Evolutionary conservation across 169 alveolate genomes (phyloP), one percentile per base, ranked within the genome.

Genomic region (Eimeria maxima): DNA sequence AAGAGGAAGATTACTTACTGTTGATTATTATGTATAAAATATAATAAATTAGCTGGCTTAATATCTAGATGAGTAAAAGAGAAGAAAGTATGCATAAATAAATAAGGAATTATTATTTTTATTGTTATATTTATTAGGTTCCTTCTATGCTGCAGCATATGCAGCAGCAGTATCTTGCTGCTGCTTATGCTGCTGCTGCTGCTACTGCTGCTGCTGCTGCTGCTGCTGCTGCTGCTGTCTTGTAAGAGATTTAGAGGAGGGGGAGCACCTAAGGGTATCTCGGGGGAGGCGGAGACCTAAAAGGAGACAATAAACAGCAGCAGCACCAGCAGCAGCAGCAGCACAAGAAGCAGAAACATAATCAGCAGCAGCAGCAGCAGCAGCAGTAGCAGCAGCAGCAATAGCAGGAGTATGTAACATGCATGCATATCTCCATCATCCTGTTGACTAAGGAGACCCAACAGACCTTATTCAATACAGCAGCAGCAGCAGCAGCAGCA

Each of bases 281-380:
- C n/a, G n/a, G n/a, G n/a, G n/a, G n/a, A n/a, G n/a, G n/a, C n/a
- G n/a, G n/a, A n/a, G n/a, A n/a, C n/a, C n/a, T n/a, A 50, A 50
- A 50, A 50, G 57, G 57, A 24, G 5, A 27, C 84, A 27, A 22
- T 44, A 65, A 65, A 65, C 76, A 73, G 84, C 84, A 73, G 84
- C 84, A 73, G 84, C 84, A 73, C 24, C 84, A 38, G 11, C 84
- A 73, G 84, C 84, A 33, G 84, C 53, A 38, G 47, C 53, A 73
- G n/a, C 84, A 73, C 20, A 14, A 73, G 84, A 45, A 73, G 44
- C 84, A 3, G 84, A 45, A 6, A 27, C 45, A 22, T 73, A 13
- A 65, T 10, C 89, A 44, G 89, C 89, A 44, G 89, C 89, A 13
- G 89, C 65, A 78, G 65, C 29, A 38, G 29, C 60, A 78, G 22